Conservation (phyloP, 768 basidiomycete species). For the Termitomyces eurrhizus region DNA sequence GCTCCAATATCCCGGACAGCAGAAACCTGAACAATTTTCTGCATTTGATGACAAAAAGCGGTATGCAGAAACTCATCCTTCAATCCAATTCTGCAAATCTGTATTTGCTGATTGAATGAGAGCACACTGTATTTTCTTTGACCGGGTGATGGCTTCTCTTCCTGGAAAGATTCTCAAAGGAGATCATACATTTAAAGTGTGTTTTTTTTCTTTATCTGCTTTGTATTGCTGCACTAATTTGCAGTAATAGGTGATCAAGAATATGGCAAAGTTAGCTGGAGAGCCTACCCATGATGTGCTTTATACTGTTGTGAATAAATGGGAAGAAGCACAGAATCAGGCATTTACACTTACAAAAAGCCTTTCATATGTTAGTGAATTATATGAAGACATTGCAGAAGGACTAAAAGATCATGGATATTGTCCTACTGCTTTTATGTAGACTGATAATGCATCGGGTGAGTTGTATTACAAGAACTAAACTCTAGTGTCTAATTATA, state of each 20-base stretch:
- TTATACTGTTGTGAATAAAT: slow-evolving; percentile 3
- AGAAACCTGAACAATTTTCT: background rate
- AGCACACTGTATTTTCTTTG: background rate
- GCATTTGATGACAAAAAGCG: background rate
- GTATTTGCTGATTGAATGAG: background rate
- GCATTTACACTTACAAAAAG: too few relatives aligned
- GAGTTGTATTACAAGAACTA: background rate
- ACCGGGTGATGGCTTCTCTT: background rate
- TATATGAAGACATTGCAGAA: slow-evolving; percentile 7
- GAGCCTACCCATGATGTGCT: slow-evolving; percentile 1
- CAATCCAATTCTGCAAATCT: background rate
- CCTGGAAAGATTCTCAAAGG: slow-evolving; percentile 2
- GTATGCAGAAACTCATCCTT: background rate
- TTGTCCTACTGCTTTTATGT: slow-evolving; percentile 1
- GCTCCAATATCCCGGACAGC: background rate
- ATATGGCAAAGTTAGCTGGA: background rate
- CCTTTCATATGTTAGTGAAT: too few relatives aligned
- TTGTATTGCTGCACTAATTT: background rate
- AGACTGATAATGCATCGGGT: slow-evolving; percentile 1
- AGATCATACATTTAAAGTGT: slow-evolving; percentile 6
- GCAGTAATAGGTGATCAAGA: background rate
- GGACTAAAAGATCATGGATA: too few relatives aligned
- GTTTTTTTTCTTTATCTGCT: background rate
- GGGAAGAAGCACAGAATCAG: too few relatives aligned
- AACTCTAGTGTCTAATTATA: background rate